Conservation (phyloP, 345 rosid species). For the Sisymbrium altissimum region DNA sequence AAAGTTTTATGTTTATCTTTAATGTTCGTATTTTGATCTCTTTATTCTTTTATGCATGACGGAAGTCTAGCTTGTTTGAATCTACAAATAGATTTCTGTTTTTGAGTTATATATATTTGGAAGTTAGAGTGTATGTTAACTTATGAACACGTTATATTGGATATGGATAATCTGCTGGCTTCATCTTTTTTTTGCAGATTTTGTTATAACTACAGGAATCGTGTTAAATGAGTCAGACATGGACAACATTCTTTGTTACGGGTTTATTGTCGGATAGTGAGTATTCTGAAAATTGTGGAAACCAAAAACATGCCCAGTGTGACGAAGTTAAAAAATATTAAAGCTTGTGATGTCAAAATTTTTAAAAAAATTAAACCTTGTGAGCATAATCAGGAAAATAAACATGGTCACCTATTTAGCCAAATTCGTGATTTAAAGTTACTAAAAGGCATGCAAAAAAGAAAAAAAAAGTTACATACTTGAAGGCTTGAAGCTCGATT, state of each 20-base stretch:
- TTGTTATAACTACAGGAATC: background rate
- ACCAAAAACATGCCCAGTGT: background rate
- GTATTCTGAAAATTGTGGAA: background rate
- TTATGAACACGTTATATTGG: background rate
- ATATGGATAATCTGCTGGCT: background rate
- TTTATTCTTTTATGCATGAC: too few relatives aligned
- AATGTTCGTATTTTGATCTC: too few relatives aligned
- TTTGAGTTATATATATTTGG: background rate
- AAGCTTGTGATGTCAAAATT: background rate
- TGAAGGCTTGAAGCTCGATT: background rate
- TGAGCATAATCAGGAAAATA: background rate
- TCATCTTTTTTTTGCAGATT: background rate
- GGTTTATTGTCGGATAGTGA: background rate
- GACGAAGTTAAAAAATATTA: background rate
- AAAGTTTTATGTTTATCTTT: too few relatives aligned
- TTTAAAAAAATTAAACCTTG: background rate
- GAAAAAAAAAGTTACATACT: too few relatives aligned
- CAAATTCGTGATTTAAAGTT: background rate
- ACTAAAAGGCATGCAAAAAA: too few relatives aligned
- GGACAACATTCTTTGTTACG: background rate
- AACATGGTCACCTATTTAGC: background rate
- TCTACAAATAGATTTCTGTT: too few relatives aligned
- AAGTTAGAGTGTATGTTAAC: background rate
- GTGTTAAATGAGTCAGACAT: background rate
- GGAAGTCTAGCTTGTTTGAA: too few relatives aligned